Conservation (phyloP, 371 early-diverging fungal genomes). For the Lichtheimia ornata region DNA sequence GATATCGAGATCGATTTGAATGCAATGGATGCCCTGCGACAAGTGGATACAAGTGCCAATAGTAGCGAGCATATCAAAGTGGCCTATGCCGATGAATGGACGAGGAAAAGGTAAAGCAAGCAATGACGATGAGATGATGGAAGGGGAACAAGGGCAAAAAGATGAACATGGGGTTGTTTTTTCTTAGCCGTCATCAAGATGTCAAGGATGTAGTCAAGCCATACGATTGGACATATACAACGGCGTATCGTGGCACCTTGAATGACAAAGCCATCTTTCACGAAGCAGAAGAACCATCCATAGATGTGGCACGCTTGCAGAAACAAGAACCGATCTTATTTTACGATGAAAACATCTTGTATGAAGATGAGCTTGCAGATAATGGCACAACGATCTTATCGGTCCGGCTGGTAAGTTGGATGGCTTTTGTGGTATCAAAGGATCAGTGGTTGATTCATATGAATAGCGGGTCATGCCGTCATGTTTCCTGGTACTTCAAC, state of each 20-base stretch:
- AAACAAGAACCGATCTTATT: conserved; percentile 85
- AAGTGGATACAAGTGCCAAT: conserved; percentile 66
- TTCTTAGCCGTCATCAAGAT: conserved; percentile 64
- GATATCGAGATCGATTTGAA: conserved; percentile 59
- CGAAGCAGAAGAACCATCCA: conserved; percentile 29
- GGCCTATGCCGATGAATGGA: conserved; percentile 85
- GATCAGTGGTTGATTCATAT: neutral
- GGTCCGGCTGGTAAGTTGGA: conserved; percentile 69
- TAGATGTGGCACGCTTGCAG: conserved; percentile 79
- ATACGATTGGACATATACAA: conserved; percentile 95
- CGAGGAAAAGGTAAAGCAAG: conserved; percentile 63
- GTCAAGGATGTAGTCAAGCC: conserved; percentile 84
- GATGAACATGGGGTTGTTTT: conserved; percentile 18
- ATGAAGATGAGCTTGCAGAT: conserved; percentile 96
- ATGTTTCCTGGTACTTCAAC: conserved; percentile 84
- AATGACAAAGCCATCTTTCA: conserved; percentile 14
- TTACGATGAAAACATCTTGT: conserved; percentile 88
- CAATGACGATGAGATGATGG: too few relatives aligned
- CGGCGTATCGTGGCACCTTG: conserved; percentile 72
- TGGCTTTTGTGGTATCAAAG: neutral
- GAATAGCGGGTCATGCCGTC: conserved; percentile 88
- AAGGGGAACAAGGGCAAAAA: too few relatives aligned
- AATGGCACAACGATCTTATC: conserved; percentile 85
- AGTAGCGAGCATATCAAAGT: conserved; percentile 76
- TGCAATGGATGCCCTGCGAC: conserved; percentile 76